A percentile compares a stretch with the other conserved stretches of the same genome.
Evolutionary conservation across 371 early-diverging fungal genomes (phyloP).

Genomic region (Mortierella sp.): DNA sequence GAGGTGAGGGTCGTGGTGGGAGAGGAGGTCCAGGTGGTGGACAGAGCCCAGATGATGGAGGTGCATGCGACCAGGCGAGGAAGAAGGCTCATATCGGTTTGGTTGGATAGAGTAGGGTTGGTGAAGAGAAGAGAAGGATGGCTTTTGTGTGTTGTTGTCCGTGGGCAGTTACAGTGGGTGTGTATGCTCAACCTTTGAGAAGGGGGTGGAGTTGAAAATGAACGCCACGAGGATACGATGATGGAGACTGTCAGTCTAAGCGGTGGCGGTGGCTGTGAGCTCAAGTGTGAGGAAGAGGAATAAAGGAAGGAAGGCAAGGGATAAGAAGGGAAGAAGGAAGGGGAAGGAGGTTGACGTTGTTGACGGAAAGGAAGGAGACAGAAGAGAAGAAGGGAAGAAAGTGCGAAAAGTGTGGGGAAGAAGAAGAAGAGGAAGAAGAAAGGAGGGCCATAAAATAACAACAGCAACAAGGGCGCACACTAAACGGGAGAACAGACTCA

Average conservation of each 20-base stretch:
- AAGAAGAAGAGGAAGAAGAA: neutral
- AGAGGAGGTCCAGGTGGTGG: conserved; percentile 15
- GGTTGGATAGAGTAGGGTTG: neutral
- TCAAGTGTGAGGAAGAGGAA: neutral
- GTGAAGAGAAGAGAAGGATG: neutral
- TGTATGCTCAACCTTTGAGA: neutral
- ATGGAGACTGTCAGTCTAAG: neutral
- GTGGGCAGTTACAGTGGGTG: neutral
- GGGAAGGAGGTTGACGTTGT: too few species aligned
- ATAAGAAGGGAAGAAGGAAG: neutral
- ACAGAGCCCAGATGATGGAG: conserved; percentile 32
- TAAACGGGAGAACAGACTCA: too few species aligned
- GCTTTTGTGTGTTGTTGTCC: neutral
- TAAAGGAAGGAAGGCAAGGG: neutral
- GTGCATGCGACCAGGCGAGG: conserved; percentile 10
- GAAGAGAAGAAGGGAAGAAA: too few species aligned
- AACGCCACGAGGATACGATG: neutral
- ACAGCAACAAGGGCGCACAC: too few species aligned
- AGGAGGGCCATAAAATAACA: neutral
- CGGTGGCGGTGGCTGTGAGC: neutral
- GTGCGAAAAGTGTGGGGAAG: neutral
- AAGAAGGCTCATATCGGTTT: conserved; percentile 5
- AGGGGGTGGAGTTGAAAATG: neutral
- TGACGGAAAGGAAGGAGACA: neutral
- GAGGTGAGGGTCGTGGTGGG: conserved; percentile 10